Conservation (phyloP, 208 protist species). For the Crithidia mellificae region DNA sequence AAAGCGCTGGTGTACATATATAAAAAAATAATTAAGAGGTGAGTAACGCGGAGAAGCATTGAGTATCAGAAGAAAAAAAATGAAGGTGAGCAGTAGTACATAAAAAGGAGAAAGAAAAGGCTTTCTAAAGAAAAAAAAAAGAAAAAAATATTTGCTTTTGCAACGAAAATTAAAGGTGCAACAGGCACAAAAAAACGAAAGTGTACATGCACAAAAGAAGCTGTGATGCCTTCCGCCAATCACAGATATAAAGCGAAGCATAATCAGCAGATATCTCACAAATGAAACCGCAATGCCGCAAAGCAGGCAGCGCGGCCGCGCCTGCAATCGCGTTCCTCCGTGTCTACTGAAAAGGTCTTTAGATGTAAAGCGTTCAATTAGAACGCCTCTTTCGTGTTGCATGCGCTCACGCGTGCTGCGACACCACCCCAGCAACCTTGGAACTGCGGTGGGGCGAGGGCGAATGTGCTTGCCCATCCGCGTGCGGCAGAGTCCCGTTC, state of each 20-base stretch:
- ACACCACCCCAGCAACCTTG: background rate
- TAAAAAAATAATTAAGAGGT: conserved; percentile 11
- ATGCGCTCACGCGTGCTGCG: conserved; percentile 49
- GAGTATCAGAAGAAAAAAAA: too few species aligned
- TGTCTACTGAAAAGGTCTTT: too few species aligned
- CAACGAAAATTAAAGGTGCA: background rate
- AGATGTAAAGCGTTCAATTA: too few species aligned
- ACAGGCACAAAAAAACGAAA: background rate
- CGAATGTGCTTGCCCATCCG: conserved; percentile 1
- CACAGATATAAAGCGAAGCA: too few species aligned
- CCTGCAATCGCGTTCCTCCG: too few species aligned
- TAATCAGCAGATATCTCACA: too few species aligned
- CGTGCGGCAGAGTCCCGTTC: background rate
- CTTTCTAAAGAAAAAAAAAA: conserved; percentile 22
- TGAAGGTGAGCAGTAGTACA: background rate
- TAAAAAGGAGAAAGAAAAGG: background rate
- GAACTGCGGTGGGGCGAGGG: background rate
- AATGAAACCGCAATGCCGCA: too few species aligned
- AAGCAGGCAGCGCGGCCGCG: too few species aligned
- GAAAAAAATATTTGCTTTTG: background rate
- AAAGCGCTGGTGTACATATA: background rate
- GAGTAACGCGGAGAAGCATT: too few species aligned
- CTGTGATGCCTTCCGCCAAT: too few species aligned
- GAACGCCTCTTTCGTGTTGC: background rate
- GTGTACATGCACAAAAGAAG: conserved; percentile 3